A percentile compares a stretch with the other conserved stretches of the same genome.
These are phyloP conservation scores for Neurospora pannonica DNA, from an alignment of 495 filamentous ascomycete genomes.

Conservation along the genomic window DNA sequence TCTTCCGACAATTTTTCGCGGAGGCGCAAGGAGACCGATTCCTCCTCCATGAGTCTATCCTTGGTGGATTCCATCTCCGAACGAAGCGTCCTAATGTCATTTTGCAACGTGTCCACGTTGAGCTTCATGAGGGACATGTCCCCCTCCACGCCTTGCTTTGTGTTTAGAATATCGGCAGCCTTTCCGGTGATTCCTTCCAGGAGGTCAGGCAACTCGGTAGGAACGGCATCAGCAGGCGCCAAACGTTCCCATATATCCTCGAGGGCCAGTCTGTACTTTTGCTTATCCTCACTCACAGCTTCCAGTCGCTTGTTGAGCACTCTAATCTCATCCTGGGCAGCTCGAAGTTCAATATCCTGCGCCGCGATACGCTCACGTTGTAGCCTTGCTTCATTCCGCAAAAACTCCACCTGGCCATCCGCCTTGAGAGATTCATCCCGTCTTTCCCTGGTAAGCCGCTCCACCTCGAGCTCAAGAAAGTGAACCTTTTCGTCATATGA, in stretches of 20 bases:
- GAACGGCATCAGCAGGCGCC: slow-evolving; percentile 43
- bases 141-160: slow-evolving; percentile 31
- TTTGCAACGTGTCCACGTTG: slow-evolving; percentile 35
- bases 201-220: slow-evolving; percentile 49
- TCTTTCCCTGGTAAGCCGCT: slow-evolving; percentile 46
- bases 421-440: slow-evolving; percentile 48
- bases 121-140: slow-evolving; percentile 34
- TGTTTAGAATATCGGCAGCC: slow-evolving; percentile 43
- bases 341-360: slow-evolving; percentile 45
- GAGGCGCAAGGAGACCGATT: slow-evolving; percentile 28
- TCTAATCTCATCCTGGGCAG: slow-evolving; percentile 41
- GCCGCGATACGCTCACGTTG: slow-evolving; percentile 44
- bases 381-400: slow-evolving; percentile 46
- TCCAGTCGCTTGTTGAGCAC: slow-evolving; percentile 44
- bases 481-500: slow-evolving; percentile 58
- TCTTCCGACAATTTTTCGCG: slow-evolving; percentile 47
- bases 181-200: slow-evolving; percentile 55
- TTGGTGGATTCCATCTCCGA: slow-evolving; percentile 32
- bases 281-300: slow-evolving; percentile 31
- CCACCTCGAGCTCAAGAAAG: slow-evolving; percentile 61
- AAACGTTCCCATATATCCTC: slow-evolving; percentile 54
- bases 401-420: slow-evolving; percentile 43
- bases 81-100: slow-evolving; percentile 23
- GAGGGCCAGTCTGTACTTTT: slow-evolving; percentile 30
- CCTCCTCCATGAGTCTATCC: slow-evolving; percentile 40